These are phyloP conservation scores for Kwoniella botswanensis DNA, from an alignment of 768 basidiomycete species.

Conservation along the genomic window DNA sequence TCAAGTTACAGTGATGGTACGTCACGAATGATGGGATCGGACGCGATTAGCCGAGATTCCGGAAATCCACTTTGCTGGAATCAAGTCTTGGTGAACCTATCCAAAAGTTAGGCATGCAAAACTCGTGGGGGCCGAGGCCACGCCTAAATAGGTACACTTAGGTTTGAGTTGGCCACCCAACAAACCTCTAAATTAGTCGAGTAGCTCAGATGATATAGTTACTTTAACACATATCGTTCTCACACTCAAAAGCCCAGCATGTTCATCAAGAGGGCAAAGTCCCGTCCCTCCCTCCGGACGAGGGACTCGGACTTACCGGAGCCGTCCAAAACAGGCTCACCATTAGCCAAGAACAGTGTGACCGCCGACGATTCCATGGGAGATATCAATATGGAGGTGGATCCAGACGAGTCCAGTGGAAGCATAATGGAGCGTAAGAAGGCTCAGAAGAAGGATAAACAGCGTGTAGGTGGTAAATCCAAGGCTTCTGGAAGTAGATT, in stretches of 20 bases:
- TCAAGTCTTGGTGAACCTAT: neutral
- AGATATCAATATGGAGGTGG: constrained; percentile 33
- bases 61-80: neutral
- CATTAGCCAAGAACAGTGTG: constrained; percentile 35
- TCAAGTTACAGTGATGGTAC: too few relatives aligned
- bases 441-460: constrained; percentile 48
- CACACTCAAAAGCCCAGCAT: constrained; percentile 15
- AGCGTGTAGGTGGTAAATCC: constrained; percentile 32
- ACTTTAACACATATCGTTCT: neutral
- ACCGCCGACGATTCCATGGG: constrained; percentile 22
- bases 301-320: constrained; percentile 40
- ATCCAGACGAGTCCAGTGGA: constrained; percentile 35
- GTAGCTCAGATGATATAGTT: neutral
- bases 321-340: constrained; percentile 30
- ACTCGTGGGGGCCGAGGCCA: neutral
- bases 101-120: neutral
- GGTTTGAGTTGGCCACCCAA: neutral
- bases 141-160: neutral
- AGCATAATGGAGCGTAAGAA: constrained; percentile 52
- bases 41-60: neutral
- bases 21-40: neutral
- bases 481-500: constrained; percentile 29
- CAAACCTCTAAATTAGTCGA: neutral
- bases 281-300: constrained; percentile 44
- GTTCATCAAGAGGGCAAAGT: constrained; percentile 56